Base-by-base conservation (phyloP, 2,329 filamentous ascomycete species). In the Epichloe glyceriae region DNA sequence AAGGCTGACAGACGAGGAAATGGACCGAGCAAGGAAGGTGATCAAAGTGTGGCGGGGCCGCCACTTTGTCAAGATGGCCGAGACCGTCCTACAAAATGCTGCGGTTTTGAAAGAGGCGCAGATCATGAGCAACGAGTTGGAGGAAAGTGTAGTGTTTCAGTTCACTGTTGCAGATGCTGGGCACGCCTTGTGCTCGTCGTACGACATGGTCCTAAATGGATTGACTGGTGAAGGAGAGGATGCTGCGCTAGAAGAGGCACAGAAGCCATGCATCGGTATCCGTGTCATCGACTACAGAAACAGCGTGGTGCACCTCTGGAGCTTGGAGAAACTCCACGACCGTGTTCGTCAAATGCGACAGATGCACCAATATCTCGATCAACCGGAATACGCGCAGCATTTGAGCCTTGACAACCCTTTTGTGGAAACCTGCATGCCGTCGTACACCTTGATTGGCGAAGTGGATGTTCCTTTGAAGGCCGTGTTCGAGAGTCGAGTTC, bases 81-180 rank as follows among this genome's bases (percentile, higher is more conserved):
- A 97, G 66, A 81, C 84, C 2, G 83, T 97, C 30, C 73, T 98
- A 44, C 89, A 95, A 62, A 85, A 95, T 64, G 91, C 91, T 3
- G 82, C 87, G 7, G 80, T 83, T 30, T 68, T 98, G 52, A 98
- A 98, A 65, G 93, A 98, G 67, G 93, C 93, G 1, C 93, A 98
- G 63, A 84, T 98, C 54, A 93, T 98, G 88, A 95, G 90, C 70
- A 91, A 95, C 59, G 88, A 95, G 60, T 86, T 98, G 71, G 87
- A 93, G 58, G 93, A 96, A 65, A 82, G 82, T 56, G 86, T 96
- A 8, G 84, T 91, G 19, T 97, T 98, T 64, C 93, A 98, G 65
- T 98, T 97, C 64, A 85, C 88, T 12, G 83, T 96, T 51, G 82
- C 97, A 34, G 91, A 96, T 60, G 73, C 85, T 55, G 93, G 93